Evolutionary conservation across 768 basidiomycete species (phyloP), one percentile per base, ranked within the genome.

Genomic region (Rhizopogon vinicolor): DNA sequence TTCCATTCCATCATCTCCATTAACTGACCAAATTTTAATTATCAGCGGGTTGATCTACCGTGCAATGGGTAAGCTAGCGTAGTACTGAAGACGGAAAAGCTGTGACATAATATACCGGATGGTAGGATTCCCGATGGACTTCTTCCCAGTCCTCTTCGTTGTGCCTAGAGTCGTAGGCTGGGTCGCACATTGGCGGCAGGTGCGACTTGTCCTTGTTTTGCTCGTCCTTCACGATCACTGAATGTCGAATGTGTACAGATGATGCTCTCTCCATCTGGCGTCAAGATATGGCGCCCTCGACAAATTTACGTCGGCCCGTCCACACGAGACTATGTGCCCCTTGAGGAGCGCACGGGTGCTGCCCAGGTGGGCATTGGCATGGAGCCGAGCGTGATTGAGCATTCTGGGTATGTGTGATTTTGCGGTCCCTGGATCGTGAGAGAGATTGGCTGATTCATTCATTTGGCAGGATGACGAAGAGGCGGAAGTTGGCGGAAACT

Each of bases 111-210:
- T 33, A 18, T 44, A 7, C 51, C 44, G 19, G 40, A 33, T 46
- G n/a, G 16, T 58, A 90, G 90, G 93, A 43, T 95, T 95, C 80
- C 93, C 93, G 2, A 78, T 90, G 60, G 93, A 96, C 73, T 95
- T 90, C 71, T 95, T 94, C 84, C 93, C 93, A 0, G 93, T 96
- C 19, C 74, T 96, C 33, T 96, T 96, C 65, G 92, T 87, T 18
- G 92, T 96, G 2, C 93, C 93, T 1, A 84, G 93, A 19, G 91
- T 96, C 7, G 91, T 92, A 28, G 93, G 93, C 18, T 95, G 93
- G 93, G 76, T 95, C 7, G 90, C 92, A 0, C 93, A 94, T 69
- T 95, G 93, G 93, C 79, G 90, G 53, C 90, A 91, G 80, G 89
- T 85, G 54, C 52, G 70, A 58, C 14, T 31, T 10, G 18, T 53